phyloP scores from a whole-genome alignment of 768 basidiomycete genomes.

The Rhizopogon roseolus region DNA sequence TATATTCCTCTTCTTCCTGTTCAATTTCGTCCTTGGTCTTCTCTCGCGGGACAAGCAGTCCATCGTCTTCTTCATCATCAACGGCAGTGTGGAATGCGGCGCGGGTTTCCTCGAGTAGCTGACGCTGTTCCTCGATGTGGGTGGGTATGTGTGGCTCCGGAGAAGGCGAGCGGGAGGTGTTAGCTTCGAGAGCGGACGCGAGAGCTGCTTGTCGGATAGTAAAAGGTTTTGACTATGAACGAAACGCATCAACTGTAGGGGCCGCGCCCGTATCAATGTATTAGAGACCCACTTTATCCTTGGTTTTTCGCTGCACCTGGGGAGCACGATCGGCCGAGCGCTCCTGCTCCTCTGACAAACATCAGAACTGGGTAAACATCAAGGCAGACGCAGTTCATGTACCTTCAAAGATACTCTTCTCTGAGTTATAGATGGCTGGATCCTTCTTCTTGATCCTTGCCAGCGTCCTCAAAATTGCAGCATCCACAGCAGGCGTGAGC shows the following conservation, averaged over 20 bases:
- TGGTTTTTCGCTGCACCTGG: constrained; percentile 20
- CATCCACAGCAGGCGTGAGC: constrained; percentile 89
- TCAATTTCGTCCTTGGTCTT: constrained; percentile 76
- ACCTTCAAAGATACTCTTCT: constrained; percentile 79
- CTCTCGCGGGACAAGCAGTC: constrained; percentile 67
- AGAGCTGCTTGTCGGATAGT: constrained; percentile 73
- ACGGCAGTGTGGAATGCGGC: constrained; percentile 66
- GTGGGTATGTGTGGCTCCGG: constrained; percentile 49
- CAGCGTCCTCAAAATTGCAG: constrained; percentile 87
- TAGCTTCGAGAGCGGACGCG: constrained; percentile 49
- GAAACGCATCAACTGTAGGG: constrained; percentile 1
- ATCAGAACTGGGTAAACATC: neutral
- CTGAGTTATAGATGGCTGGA: constrained; percentile 76
- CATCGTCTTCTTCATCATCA: constrained; percentile 55
- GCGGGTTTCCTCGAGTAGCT: constrained; percentile 77
- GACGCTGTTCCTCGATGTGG: constrained; percentile 73
- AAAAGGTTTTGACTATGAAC: constrained; percentile 57
- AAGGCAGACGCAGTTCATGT: constrained; percentile 5
- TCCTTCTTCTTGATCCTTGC: constrained; percentile 79
- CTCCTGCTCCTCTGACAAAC: constrained; percentile 59
- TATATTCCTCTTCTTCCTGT: constrained; percentile 82
- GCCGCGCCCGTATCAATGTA: neutral
- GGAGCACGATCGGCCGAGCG: constrained; percentile 28
- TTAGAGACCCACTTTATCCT: constrained; percentile 46
- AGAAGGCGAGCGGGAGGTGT: constrained; percentile 54